Evolutionary conservation across 495 filamentous ascomycete species (phyloP).

Genomic region (Aspergillus sclerotioniger): DNA sequence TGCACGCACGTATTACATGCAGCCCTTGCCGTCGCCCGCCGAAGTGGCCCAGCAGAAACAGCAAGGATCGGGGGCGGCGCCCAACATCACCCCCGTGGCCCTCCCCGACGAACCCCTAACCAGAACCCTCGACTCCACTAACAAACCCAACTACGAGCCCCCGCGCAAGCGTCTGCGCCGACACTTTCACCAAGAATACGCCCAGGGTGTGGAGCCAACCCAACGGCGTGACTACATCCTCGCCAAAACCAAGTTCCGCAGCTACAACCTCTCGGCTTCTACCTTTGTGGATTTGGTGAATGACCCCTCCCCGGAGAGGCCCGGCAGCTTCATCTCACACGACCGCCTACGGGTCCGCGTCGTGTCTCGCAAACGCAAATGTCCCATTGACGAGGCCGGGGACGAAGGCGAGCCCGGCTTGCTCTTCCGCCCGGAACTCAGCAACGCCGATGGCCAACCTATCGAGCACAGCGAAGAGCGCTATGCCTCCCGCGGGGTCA

Average conservation of each 20-base stretch:
- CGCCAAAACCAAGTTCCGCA: slow-evolving; percentile 57
- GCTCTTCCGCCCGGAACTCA: slow-evolving; percentile 36
- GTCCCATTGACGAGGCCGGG: slow-evolving; percentile 41
- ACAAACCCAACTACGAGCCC: slow-evolving; percentile 39
- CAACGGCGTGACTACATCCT: slow-evolving; percentile 50
- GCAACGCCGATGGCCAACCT: slow-evolving; percentile 22
- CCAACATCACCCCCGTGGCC: slow-evolving; percentile 7
- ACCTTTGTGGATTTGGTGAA: slow-evolving; percentile 68
- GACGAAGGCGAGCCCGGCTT: slow-evolving; percentile 28
- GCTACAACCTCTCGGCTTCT: slow-evolving; percentile 57
- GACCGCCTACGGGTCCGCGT: slow-evolving; percentile 55
- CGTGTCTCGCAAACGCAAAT: slow-evolving; percentile 43
- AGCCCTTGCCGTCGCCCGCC: slow-evolving; percentile 50
- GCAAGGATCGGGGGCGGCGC: background rate
- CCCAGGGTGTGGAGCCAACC: slow-evolving; percentile 38
- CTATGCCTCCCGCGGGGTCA: slow-evolving; percentile 50
- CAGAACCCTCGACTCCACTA: slow-evolving; percentile 28
- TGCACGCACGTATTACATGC: slow-evolving; percentile 67
- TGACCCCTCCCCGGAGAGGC: slow-evolving; percentile 39
- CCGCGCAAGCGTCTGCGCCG: slow-evolving; percentile 39
- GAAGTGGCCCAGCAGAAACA: slow-evolving; percentile 21
- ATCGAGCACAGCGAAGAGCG: slow-evolving; percentile 41
- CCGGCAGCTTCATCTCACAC: slow-evolving; percentile 33
- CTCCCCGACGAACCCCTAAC: slow-evolving; percentile 33
- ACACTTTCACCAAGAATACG: slow-evolving; percentile 48